Conservation (phyloP, 768 basidiomycete species). For the Megacollybia marginata region DNA sequence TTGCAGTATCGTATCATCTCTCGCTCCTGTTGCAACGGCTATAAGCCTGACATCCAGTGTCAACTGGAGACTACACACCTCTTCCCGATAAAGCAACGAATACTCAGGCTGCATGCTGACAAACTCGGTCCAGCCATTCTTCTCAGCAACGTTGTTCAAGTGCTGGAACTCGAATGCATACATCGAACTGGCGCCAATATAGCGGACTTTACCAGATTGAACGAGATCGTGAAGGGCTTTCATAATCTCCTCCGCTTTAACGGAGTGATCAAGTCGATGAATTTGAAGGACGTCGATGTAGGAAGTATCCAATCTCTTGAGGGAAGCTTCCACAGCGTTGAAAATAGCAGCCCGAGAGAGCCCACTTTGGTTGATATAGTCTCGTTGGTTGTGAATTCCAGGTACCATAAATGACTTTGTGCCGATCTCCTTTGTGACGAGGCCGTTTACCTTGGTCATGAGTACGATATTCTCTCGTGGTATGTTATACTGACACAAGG, state of each 20-base stretch:
- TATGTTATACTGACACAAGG: conserved; percentile 18
- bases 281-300: conserved; percentile 25
- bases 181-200: conserved; percentile 28
- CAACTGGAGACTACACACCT: conserved; percentile 17
- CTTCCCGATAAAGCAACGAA: conserved; percentile 38
- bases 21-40: conserved; percentile 18
- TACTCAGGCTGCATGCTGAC: conserved; percentile 43
- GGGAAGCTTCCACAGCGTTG: conserved; percentile 23
- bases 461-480: conserved; percentile 25
- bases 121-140: conserved; percentile 35
- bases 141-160: conserved; percentile 26
- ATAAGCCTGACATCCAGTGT: neutral
- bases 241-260: conserved; percentile 27
- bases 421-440: conserved; percentile 13
- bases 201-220: conserved; percentile 26
- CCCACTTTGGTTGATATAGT: conserved; percentile 24
- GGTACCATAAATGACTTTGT: neutral
- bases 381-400: neutral
- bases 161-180: conserved; percentile 29
- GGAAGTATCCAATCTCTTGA: conserved; percentile 9
- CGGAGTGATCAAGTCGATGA: conserved; percentile 22
- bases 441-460: conserved; percentile 17
- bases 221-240: conserved; percentile 32
- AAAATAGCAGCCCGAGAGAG: conserved; percentile 30
- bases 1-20: conserved; percentile 28